phyloP scores from a whole-genome alignment of 495 filamentous ascomycete species.

The Lasiosphaeria miniovina region DNA sequence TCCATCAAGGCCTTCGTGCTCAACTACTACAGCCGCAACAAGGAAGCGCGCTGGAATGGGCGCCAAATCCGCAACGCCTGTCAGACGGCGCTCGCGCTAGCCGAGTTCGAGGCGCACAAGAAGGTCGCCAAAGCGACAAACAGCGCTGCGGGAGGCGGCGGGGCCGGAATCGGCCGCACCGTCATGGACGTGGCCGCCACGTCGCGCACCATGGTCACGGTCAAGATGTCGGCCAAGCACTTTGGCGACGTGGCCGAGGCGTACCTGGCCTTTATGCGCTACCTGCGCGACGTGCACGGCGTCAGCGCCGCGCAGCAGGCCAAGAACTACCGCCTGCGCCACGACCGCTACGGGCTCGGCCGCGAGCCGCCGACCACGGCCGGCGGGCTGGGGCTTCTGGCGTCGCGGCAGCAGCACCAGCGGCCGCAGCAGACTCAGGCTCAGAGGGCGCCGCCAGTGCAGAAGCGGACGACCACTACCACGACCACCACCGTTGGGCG shows the following conservation, averaged over 20 bases:
- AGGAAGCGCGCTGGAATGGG: constrained; percentile 8
- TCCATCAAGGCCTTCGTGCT: constrained; percentile 11
- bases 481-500: too few relatives aligned
- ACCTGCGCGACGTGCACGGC: not conserved
- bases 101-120: not conserved
- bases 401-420: too few relatives aligned
- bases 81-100: constrained; percentile 1
- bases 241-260: not conserved
- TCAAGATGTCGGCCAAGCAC: not conserved
- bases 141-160: too few relatives aligned
- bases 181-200: too few relatives aligned
- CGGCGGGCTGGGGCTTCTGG: too few relatives aligned
- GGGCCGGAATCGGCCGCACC: too few relatives aligned
- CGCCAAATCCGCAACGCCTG: constrained; percentile 4
- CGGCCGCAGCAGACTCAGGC: too few relatives aligned
- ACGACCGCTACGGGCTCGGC: too few relatives aligned
- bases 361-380: too few relatives aligned
- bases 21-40: constrained; percentile 14
- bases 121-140: not conserved
- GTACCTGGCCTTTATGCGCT: not conserved
- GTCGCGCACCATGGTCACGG: not conserved
- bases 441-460: too few relatives aligned
- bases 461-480: too few relatives aligned
- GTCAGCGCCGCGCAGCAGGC: not conserved
- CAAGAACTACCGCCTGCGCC: not conserved